Evolutionary conservation across 108 stramenopile genomes (phyloP).

Genomic region (Cyclotella cryptica): DNA sequence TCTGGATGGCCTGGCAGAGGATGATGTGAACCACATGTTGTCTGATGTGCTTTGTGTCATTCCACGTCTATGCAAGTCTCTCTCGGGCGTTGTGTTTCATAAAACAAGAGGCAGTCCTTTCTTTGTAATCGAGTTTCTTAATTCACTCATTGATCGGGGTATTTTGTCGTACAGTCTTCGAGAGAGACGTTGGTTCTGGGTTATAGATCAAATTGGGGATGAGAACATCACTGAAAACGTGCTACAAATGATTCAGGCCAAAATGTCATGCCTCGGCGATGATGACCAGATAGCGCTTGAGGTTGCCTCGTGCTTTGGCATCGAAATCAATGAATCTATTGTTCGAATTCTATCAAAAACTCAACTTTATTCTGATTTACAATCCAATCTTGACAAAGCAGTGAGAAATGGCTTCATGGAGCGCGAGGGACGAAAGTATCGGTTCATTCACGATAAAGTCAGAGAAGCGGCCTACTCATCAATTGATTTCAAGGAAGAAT

Average conservation of each 20-base stretch:
- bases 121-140: conserved; percentile 61
- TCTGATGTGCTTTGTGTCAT: conserved; percentile 27
- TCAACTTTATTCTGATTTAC: neutral
- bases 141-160: conserved; percentile 39
- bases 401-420: conserved; percentile 28
- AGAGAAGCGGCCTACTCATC: neutral
- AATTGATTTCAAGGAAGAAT: neutral
- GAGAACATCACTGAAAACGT: conserved; percentile 61
- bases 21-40: conserved; percentile 47
- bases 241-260: conserved; percentile 50
- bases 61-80: conserved; percentile 19
- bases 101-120: conserved; percentile 76
- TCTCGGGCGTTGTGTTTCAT: conserved; percentile 53
- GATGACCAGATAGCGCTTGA: conserved; percentile 28
- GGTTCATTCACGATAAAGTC: conserved; percentile 12
- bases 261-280: conserved; percentile 37
- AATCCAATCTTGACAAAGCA: neutral
- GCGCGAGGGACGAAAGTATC: neutral
- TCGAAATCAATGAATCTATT: neutral
- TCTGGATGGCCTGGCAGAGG: conserved; percentile 29
- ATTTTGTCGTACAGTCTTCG: conserved; percentile 53
- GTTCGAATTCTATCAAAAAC: neutral
- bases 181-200: conserved; percentile 61
- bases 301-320: conserved; percentile 61
- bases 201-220: conserved; percentile 31